phyloP scores from a whole-genome alignment of 2,329 filamentous ascomycete species.

The Aspergillus niger region DNA sequence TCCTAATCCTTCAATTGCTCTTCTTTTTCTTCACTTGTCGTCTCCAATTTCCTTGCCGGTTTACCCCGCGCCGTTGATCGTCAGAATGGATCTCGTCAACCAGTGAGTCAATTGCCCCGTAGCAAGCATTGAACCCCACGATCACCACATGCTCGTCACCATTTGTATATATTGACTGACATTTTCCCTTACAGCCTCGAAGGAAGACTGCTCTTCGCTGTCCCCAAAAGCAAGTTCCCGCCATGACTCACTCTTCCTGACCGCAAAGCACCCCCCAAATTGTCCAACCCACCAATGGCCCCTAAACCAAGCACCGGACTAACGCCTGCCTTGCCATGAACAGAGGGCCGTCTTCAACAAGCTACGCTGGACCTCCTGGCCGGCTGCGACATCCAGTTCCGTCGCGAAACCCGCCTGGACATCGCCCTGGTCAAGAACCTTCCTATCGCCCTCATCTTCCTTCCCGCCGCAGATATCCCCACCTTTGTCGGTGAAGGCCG shows the following conservation, averaged over 20 bases:
- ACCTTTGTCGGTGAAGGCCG: conserved; percentile 95
- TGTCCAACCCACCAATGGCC: conserved; percentile 19
- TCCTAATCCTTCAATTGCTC: not conserved
- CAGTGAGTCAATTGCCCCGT: conserved; percentile 49
- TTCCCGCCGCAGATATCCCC: conserved; percentile 94
- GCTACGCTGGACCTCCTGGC: conserved; percentile 85
- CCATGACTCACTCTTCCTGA: conserved; percentile 22
- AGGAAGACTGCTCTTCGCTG: conserved; percentile 89
- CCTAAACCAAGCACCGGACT: conserved; percentile 10
- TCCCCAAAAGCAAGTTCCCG: conserved; percentile 85
- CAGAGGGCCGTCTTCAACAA: conserved; percentile 91
- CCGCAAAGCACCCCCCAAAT: conserved; percentile 6
- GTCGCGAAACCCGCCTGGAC: conserved; percentile 89
- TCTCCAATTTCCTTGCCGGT: conserved; percentile 6
- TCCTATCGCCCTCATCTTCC: conserved; percentile 91
- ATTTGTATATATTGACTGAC: conserved; percentile 26
- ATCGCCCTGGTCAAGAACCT: conserved; percentile 98
- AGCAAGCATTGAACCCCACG: not conserved
- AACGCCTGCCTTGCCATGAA: conserved; percentile 11
- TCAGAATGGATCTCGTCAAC: conserved; percentile 63
- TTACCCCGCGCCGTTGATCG: conserved; percentile 26
- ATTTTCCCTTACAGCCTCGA: conserved; percentile 66
- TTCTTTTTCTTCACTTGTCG: not conserved
- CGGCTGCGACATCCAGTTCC: conserved; percentile 95
- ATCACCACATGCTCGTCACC: conserved; percentile 1